Evolutionary conservation across 2,329 filamentous ascomycete species (phyloP), one percentile per base, ranked within the genome.

Genomic region (Penicillium sp.): DNA sequence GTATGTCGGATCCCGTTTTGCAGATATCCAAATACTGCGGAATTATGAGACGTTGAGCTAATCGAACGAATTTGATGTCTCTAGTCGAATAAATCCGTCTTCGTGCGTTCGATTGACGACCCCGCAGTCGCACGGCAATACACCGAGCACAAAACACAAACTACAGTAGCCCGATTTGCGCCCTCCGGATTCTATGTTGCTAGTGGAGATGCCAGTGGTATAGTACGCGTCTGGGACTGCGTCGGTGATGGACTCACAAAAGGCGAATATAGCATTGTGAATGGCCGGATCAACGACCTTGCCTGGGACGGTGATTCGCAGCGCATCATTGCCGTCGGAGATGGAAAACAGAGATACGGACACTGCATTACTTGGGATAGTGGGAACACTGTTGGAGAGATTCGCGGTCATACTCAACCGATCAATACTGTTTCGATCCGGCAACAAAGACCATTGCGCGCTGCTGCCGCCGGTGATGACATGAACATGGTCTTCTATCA

Each of bases 251-350:
- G 93, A 50, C 91, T 90, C 72, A 97, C 92, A 50, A 96, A 96
- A 78, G 92, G 93, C 68, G 94, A 98, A 78, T 98, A 97, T 79
- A 86, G 88, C 73, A 97, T 98, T 79, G 93, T 98, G 72, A 93
- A 91, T 38, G 95, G 95, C 13, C 90, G 92, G 58, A 94, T 99
- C 80, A 96, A 97, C 75, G 95, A 99, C 76, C 88, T 99, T 67
- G 94, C 93, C 1, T 99, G 95, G 93, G 95, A 98, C 73, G 94
- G 93, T 61, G 95, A 99, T 79, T 96, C 91, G 64, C 93, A 97
- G 82, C 90, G 95, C 54, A 90, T 99, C 73, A 97, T 98, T 72
- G 95, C 94, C 3, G 94, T 99, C 5, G 95, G 95, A 49, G 91
- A 98, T 70, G 95, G 95, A 56, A 93, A 94, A 74, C 93, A 98